A percentile compares a stretch with the other conserved stretches of the same genome.
Evolutionary conservation across 2,329 filamentous ascomycete species (phyloP).

Genomic region (Aspergillus ruber): DNA sequence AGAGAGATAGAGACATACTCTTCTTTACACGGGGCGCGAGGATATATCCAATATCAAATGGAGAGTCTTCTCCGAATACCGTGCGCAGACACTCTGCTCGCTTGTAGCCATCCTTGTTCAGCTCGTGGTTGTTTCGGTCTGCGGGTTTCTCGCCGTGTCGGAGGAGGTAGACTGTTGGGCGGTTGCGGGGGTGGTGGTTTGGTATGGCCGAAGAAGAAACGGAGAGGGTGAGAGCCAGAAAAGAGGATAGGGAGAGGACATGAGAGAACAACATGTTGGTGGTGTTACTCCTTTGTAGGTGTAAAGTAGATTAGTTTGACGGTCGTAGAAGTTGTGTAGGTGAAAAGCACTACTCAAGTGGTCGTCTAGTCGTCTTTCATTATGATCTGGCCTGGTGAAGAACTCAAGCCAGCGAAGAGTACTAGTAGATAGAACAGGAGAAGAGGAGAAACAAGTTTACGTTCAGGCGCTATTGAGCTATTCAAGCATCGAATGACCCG

Average conservation of each 20-base stretch:
- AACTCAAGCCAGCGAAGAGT: background rate
- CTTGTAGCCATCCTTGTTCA: slow-evolving; percentile 18
- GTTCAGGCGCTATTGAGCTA: too few relatives aligned
- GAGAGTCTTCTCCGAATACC: slow-evolving; percentile 19
- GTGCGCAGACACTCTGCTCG: slow-evolving; percentile 24
- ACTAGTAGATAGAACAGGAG: background rate
- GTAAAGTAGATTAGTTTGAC: background rate
- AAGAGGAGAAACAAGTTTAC: too few relatives aligned
- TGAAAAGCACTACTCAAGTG: background rate
- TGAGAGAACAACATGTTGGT: background rate
- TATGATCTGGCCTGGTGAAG: background rate
- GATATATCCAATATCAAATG: slow-evolving; percentile 21
- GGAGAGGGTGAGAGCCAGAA: background rate
- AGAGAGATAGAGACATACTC: slow-evolving; percentile 14
- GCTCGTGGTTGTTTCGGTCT: slow-evolving; percentile 15
- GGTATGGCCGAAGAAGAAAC: slow-evolving; percentile 4
- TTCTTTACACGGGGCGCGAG: slow-evolving; percentile 20
- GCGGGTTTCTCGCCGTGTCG: slow-evolving; percentile 25
- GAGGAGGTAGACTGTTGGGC: slow-evolving; percentile 23
- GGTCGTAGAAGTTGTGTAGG: background rate
- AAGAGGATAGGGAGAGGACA: background rate
- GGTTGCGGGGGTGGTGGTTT: background rate
- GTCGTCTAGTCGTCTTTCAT: background rate
- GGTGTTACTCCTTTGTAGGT: background rate
- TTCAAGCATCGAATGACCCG: too few relatives aligned